Evolutionary conservation across 805 yeast species (phyloP).

Genomic region (Zygotorulaspora florentina): DNA sequence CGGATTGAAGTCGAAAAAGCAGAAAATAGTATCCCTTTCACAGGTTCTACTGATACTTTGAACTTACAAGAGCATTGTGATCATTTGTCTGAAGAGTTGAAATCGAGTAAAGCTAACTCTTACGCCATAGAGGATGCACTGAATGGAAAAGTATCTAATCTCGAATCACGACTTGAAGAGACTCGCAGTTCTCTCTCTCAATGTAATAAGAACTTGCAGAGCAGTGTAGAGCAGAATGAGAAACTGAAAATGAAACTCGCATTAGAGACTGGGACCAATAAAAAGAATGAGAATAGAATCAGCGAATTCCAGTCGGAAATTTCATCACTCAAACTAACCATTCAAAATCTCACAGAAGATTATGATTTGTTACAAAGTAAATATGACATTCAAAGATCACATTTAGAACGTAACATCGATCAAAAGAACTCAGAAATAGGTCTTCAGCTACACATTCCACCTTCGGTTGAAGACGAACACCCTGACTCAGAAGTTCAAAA

Average conservation of each 20-base stretch:
- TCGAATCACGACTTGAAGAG: conserved; percentile 45
- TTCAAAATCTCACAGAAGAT: conserved; percentile 29
- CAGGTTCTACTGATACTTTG: neutral
- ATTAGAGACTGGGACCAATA: conserved; percentile 19
- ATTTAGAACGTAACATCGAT: conserved; percentile 16
- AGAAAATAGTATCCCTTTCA: neutral
- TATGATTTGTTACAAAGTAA: conserved; percentile 24
- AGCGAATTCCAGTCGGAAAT: conserved; percentile 26
- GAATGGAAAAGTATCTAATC: conserved; percentile 41
- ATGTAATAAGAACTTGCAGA: conserved; percentile 11
- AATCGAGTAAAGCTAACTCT: conserved; percentile 79
- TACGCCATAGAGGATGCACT: conserved; percentile 69
- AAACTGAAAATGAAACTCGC: conserved; percentile 5
- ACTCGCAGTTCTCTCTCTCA: conserved; percentile 30
- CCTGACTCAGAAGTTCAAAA: neutral
- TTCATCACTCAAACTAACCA: conserved; percentile 17
- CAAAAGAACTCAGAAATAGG: neutral
- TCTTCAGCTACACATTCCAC: neutral
- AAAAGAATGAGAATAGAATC: conserved; percentile 33
- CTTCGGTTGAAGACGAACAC: neutral
- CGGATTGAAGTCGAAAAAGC: conserved; percentile 56
- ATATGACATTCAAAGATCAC: conserved; percentile 26
- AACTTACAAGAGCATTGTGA: conserved; percentile 38
- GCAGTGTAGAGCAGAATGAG: conserved; percentile 8
- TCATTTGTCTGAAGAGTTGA: conserved; percentile 63